phyloP scores from a whole-genome alignment of 148 eudicot genomes.

The Chenopodium formosanum region DNA sequence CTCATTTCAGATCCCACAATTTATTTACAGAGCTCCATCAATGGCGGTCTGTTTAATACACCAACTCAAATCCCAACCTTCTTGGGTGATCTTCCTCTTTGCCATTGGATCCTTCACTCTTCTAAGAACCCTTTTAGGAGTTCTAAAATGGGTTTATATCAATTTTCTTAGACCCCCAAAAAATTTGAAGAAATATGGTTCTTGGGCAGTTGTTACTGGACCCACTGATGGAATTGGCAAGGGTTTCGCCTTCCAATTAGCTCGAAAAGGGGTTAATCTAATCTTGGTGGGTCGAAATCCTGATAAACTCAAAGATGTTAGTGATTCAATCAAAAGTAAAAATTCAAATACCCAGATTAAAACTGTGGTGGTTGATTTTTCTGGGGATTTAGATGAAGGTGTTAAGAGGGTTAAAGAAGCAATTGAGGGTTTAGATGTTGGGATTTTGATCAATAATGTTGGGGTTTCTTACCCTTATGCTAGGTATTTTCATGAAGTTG shows the following conservation, averaged over 20 bases:
- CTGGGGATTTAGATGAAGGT: conserved; percentile 38
- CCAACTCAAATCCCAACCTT: conserved; percentile 62
- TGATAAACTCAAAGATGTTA: conserved; percentile 65
- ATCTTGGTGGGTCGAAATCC: conserved; percentile 79
- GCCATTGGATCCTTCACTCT: conserved; percentile 43
- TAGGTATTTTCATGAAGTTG: conserved; percentile 52
- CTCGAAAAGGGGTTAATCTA: conserved; percentile 68
- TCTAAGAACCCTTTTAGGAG: conserved; percentile 35
- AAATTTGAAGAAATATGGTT: conserved; percentile 85
- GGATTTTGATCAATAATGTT: conserved; percentile 56
- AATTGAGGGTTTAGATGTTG: conserved; percentile 50
- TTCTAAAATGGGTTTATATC: conserved; percentile 69
- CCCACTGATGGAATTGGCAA: conserved; percentile 97
- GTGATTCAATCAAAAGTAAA: conserved; percentile 50
- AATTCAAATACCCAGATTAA: conserved; percentile 24
- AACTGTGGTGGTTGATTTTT: conserved; percentile 50
- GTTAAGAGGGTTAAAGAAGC: conserved; percentile 31
- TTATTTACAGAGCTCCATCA: not conserved
- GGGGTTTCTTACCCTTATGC: conserved; percentile 55
- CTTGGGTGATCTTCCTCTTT: conserved; percentile 49
- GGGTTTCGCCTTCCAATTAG: conserved; percentile 78
- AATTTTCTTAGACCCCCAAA: conserved; percentile 72
- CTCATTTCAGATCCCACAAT: not conserved
- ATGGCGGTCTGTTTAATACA: conserved; percentile 43
- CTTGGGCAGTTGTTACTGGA: conserved; percentile 93